phyloP scores from a whole-genome alignment of 768 basidiomycete genomes.

The Suillus tomentosus region DNA sequence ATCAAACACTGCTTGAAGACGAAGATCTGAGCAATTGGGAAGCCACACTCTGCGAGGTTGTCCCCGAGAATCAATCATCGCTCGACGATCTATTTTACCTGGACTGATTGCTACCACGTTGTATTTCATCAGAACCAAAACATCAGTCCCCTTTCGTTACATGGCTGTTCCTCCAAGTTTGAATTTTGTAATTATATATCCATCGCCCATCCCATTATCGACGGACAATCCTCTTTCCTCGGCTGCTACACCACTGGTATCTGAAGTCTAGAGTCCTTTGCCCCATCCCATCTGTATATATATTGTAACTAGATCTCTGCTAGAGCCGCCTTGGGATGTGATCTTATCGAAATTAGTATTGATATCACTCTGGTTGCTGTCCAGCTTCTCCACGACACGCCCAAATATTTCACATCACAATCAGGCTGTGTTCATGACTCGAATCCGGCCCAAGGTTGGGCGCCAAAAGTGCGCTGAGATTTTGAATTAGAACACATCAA shows the following conservation, averaged over 20 bases:
- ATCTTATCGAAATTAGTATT: neutral
- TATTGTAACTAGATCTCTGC: neutral
- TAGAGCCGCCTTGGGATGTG: neutral
- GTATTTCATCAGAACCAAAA: neutral
- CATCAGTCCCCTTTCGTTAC: neutral
- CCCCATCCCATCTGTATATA: neutral
- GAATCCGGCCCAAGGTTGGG: too few species aligned
- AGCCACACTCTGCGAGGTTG: slow-evolving; percentile 36
- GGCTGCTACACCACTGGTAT: neutral
- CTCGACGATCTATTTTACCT: neutral
- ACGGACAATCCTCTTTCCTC: neutral
- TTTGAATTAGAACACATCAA: too few species aligned
- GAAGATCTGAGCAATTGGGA: neutral
- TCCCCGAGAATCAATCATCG: slow-evolving; percentile 19
- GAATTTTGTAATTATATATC: neutral
- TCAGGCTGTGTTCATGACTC: too few species aligned
- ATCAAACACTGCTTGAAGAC: slow-evolving; percentile 6
- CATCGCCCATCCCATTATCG: neutral
- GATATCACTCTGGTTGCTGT: neutral
- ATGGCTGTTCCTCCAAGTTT: neutral
- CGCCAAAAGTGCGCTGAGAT: too few species aligned
- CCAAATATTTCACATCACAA: neutral
- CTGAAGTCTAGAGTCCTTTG: neutral
- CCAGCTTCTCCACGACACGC: neutral
- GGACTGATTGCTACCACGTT: neutral